Conservation (phyloP, 2,329 filamentous ascomycete species). For the Xylaria sp. region DNA sequence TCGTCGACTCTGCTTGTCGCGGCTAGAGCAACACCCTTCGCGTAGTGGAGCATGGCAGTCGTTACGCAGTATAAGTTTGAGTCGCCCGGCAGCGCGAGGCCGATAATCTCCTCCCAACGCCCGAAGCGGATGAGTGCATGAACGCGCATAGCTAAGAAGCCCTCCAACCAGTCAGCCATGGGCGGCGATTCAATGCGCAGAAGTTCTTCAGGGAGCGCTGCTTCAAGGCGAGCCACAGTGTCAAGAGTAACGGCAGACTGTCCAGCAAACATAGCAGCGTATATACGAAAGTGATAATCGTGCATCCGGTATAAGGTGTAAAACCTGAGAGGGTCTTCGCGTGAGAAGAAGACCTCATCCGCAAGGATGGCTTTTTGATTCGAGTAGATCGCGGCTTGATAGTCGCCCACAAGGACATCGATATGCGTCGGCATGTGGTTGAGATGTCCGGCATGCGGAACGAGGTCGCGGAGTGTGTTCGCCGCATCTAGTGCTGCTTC, state of each 20-base stretch:
- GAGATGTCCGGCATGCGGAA: constrained; percentile 73
- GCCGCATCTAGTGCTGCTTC: constrained; percentile 67
- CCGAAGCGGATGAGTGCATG: constrained; percentile 78
- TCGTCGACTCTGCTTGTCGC: constrained; percentile 59
- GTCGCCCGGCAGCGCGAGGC: constrained; percentile 62
- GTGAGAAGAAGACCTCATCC: constrained; percentile 68
- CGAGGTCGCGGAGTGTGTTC: constrained; percentile 65
- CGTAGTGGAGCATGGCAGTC: constrained; percentile 71
- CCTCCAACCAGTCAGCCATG: constrained; percentile 82
- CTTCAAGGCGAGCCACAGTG: constrained; percentile 64
- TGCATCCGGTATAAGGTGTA: constrained; percentile 79
- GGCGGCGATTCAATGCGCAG: constrained; percentile 69
- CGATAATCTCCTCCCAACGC: constrained; percentile 69
- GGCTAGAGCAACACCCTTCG: constrained; percentile 69
- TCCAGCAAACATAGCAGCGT: constrained; percentile 79
- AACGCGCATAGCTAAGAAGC: constrained; percentile 69
- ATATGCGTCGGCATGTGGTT: constrained; percentile 81
- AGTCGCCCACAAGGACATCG: constrained; percentile 75
- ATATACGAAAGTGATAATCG: constrained; percentile 76
- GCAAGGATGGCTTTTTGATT: constrained; percentile 71
- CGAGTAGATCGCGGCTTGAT: constrained; percentile 67
- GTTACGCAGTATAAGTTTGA: constrained; percentile 69
- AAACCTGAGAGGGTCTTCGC: constrained; percentile 69
- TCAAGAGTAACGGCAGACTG: constrained; percentile 67
- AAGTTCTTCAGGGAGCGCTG: constrained; percentile 65